Evolutionary conservation across 805 yeast genomes (phyloP).

Genomic region (Schizosaccharomyces octosporus): DNA sequence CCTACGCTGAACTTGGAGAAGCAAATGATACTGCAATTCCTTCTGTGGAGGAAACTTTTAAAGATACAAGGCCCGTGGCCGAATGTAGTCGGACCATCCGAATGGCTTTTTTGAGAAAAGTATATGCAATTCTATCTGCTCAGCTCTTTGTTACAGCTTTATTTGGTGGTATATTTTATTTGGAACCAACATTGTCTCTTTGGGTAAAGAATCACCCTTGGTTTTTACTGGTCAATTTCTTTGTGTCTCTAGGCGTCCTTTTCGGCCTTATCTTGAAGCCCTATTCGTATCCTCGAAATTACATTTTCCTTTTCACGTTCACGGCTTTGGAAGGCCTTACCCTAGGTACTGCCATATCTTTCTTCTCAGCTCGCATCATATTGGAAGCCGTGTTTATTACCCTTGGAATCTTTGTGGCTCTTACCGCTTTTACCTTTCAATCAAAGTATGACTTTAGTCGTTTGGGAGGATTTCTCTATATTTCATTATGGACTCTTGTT

Average conservation of each 20-base stretch:
- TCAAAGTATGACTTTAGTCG: constrained; percentile 49
- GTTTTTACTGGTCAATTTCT: constrained; percentile 29
- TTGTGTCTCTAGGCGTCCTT: constrained; percentile 39
- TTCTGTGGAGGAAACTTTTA: background rate
- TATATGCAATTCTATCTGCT: constrained; percentile 40
- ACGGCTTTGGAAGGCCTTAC: constrained; percentile 54
- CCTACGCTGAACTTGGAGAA: background rate
- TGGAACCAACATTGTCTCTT: constrained; percentile 20
- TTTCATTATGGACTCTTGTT: constrained; percentile 40
- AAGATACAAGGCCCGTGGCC: constrained; percentile 25
- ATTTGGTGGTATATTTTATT: constrained; percentile 27
- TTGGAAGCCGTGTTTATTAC: constrained; percentile 52
- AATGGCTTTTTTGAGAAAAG: constrained; percentile 53
- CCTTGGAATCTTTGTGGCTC: constrained; percentile 43
- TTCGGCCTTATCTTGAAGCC: constrained; percentile 40
- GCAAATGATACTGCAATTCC: background rate
- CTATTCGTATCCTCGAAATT: constrained; percentile 41
- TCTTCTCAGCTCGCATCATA: constrained; percentile 37
- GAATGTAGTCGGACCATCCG: constrained; percentile 56
- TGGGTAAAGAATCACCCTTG: constrained; percentile 39
- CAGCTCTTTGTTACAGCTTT: constrained; percentile 41
- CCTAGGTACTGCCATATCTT: constrained; percentile 40
- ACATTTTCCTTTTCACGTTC: constrained; percentile 35
- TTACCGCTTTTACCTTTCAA: constrained; percentile 54
- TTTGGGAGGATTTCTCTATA: constrained; percentile 34